phyloP scores from a whole-genome alignment of 2,329 filamentous ascomycete species.

The Arthrobotrys conoides region DNA sequence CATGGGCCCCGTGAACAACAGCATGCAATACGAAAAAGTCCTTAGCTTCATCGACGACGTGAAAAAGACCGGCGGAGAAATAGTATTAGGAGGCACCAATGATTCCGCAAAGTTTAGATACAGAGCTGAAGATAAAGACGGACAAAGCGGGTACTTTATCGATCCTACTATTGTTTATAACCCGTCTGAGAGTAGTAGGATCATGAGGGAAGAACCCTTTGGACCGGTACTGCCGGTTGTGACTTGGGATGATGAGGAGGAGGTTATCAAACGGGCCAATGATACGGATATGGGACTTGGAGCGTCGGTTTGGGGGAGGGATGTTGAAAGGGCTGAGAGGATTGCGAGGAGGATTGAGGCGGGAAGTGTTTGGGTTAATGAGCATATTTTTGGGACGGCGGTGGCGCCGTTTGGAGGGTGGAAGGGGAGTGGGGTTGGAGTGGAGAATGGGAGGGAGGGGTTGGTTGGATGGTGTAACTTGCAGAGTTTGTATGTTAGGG shows the following conservation, averaged over 20 bases:
- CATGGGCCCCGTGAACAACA: constrained; percentile 63
- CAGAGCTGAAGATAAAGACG: background rate
- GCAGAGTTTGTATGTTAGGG: constrained; percentile 48
- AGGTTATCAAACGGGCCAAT: constrained; percentile 70
- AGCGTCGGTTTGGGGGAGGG: constrained; percentile 71
- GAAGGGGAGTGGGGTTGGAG: constrained; percentile 66
- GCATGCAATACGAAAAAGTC: constrained; percentile 63
- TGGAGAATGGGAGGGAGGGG: constrained; percentile 65
- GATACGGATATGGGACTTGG: constrained; percentile 71
- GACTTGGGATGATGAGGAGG: constrained; percentile 69
- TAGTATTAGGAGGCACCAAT: constrained; percentile 62
- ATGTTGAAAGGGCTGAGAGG: constrained; percentile 69
- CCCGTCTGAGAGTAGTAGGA: constrained; percentile 70
- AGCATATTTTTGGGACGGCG: constrained; percentile 69
- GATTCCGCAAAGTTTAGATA: constrained; percentile 64
- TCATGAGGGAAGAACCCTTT: constrained; percentile 71
- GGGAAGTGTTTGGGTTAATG: constrained; percentile 74
- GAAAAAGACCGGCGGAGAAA: constrained; percentile 58
- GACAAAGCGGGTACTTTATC: constrained; percentile 71
- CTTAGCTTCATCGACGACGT: constrained; percentile 63
- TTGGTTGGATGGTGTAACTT: constrained; percentile 64
- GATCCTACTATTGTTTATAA: constrained; percentile 74
- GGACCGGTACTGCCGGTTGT: constrained; percentile 70
- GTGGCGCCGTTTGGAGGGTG: constrained; percentile 67
- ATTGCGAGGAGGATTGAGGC: constrained; percentile 71